Percentiles rank a stretch among this genome's conserved stretches.
These are phyloP conservation scores for Mangifera indica DNA, from an alignment of 345 rosid species.

Conservation along the genomic window DNA sequence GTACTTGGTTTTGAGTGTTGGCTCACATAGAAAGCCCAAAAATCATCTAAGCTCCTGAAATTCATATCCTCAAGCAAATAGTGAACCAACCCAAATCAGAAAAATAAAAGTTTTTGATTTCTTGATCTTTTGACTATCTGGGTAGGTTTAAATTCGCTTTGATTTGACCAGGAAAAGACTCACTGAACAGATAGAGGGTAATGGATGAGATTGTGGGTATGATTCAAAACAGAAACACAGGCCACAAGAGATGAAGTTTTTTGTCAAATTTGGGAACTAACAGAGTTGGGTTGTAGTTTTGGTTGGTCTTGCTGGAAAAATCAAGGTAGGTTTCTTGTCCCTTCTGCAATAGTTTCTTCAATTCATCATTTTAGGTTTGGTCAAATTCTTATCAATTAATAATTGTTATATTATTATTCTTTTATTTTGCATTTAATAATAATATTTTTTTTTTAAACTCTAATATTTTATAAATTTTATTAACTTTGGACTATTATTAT, in stretches of 20 bases:
- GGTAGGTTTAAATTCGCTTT: constrained; percentile 21
- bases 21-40: constrained; percentile 82
- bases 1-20: constrained; percentile 91
- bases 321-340: constrained; percentile 19
- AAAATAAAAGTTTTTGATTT: not conserved
- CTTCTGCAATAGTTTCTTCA: not conserved
- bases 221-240: constrained; percentile 2
- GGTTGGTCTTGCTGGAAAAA: constrained; percentile 1
- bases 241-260: not conserved
- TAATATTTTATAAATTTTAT: no score
- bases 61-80: constrained; percentile 46
- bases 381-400: no score
- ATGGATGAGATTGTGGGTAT: constrained; percentile 7
- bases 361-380: no score
- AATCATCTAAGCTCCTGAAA: constrained; percentile 91
- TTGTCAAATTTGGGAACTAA: constrained; percentile 23
- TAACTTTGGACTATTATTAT: no score
- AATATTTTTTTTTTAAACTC: no score
- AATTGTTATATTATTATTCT: no score
- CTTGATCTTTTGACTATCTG: not conserved
- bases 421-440: no score
- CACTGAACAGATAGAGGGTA: not conserved
- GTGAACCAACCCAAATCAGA: constrained; percentile 13
- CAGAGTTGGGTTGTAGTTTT: constrained; percentile 16
- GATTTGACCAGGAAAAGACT: constrained; percentile 19